Evolutionary conservation across 176 grass and related monocot genomes (phyloP).

Genomic region (Eragrostis curvula): DNA sequence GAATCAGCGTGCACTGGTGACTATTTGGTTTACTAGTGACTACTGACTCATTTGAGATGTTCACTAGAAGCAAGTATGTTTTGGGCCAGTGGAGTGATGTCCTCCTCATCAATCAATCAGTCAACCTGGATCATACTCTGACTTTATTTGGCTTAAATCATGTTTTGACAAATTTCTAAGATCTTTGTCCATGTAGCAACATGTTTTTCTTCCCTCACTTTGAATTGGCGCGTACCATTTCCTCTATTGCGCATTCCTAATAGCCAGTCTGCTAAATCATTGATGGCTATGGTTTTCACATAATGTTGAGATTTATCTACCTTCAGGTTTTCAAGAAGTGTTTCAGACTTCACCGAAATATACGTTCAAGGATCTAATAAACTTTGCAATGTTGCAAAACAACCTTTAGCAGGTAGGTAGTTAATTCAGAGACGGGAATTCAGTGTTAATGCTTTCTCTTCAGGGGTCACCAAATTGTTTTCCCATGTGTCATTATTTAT

Average conservation of each 20-base stretch:
- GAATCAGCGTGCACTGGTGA: too few relatives aligned
- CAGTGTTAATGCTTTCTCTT: background rate
- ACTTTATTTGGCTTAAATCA: too few relatives aligned
- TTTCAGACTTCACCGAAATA: constrained; percentile 2
- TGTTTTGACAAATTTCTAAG: background rate
- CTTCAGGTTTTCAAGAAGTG: constrained; percentile 12
- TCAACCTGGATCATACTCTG: too few relatives aligned
- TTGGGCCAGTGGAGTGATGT: too few relatives aligned
- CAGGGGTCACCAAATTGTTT: background rate
- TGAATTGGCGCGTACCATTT: background rate
- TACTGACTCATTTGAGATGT: too few relatives aligned
- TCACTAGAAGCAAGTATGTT: too few relatives aligned
- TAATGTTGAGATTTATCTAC: background rate
- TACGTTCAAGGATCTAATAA: background rate
- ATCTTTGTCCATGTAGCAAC: background rate
- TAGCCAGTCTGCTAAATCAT: background rate
- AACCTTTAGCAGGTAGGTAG: background rate
- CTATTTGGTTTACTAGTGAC: too few relatives aligned
- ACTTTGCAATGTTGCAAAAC: background rate
- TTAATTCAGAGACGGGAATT: background rate
- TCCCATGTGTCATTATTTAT: background rate
- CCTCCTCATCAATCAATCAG: too few relatives aligned
- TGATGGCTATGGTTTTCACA: background rate
- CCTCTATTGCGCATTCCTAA: background rate
- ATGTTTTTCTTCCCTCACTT: background rate